These are phyloP conservation scores for Chytriomyces sp. DNA, from an alignment of 192 early-diverging fungal genomes.

Conservation along the genomic window DNA sequence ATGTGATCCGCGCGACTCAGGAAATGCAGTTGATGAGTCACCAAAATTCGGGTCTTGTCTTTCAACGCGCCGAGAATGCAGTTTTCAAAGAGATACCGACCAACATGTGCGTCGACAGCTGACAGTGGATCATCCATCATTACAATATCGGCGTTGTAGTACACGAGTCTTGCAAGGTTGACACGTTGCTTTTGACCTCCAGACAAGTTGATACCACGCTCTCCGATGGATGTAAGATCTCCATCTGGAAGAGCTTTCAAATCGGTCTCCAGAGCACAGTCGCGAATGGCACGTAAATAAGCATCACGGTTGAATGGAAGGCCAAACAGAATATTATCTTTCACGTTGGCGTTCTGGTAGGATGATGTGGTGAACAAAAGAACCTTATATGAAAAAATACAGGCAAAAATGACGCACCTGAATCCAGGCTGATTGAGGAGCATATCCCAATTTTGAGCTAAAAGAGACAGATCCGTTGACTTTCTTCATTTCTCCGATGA, in stretches of 20 bases:
- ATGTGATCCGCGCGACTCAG: conserved; percentile 79
- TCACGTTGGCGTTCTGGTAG: conserved; percentile 58
- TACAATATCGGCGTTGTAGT: conserved; percentile 77
- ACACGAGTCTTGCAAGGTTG: conserved; percentile 79
- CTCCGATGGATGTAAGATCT: conserved; percentile 66
- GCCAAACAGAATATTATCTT: conserved; percentile 75
- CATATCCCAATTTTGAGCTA: conserved; percentile 74
- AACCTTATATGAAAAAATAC: background rate
- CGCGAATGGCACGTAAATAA: conserved; percentile 70
- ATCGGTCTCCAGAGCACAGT: conserved; percentile 76
- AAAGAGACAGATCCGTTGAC: conserved; percentile 64
- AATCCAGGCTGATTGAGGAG: conserved; percentile 88
- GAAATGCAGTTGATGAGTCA: conserved; percentile 82
- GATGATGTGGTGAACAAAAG: background rate
- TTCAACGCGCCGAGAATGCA: conserved; percentile 70
- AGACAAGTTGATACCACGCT: conserved; percentile 57
- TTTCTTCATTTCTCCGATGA: conserved; percentile 53
- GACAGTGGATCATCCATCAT: conserved; percentile 87
- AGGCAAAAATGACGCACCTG: conserved; percentile 44
- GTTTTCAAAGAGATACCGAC: conserved; percentile 74
- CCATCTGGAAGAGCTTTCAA: conserved; percentile 67
- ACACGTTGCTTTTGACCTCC: conserved; percentile 88
- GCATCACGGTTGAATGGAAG: conserved; percentile 61
- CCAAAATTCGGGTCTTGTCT: conserved; percentile 83
- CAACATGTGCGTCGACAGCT: conserved; percentile 77